Evolutionary conservation across 1,284 basidiomycete genomes (phyloP), one percentile per base, ranked within the genome.

Genomic region (Schizopora paradoxa): DNA sequence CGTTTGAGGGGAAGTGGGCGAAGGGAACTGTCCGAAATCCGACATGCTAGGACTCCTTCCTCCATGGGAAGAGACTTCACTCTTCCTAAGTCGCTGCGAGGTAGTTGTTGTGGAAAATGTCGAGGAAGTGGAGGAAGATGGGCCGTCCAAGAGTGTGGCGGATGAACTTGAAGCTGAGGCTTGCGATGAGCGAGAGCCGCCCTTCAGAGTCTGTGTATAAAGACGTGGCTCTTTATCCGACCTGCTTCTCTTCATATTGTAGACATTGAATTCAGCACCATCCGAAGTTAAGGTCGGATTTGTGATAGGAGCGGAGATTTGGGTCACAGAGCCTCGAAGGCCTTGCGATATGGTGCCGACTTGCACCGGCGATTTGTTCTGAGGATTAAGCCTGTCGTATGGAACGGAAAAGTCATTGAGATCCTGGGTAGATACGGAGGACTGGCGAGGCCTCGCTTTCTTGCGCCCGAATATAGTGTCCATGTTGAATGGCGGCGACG

Each of bases 281-380:
- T 74, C 69, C 45, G 72, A 50, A 3, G 83, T 86, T 43, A 88
- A 73, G 6, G 79, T 77, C 10, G 86, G 86, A 57, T 88, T 88
- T 13, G 86, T 86, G 55, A 82, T 80, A 4, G 86, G 86, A 4
- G 85, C 85, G 39, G 37, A 16, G 27, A 43, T 47, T 1, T 54
- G 53, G 31, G 43, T 57, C 18, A 43, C 41, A 31, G 51, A 38
- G 26, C 71, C 70, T 58, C 76, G 69, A 34, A 79, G 60, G 27
- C 73, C 77, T 58, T 81, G 77, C 23, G 73, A 77, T 40, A 74
- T 63, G 2, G 77, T 76, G 19, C 65, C 67, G 37, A 78, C 77
- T 32, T 79, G 67, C 31, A 79, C 58, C 32, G 85, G 83, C 41
- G 80, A 76, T 44, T 73, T 75, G 42, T 71, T 65, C n/a, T 77